Conservation (phyloP, 148 eudicot genomes). For the Hydrangea macrophylla region DNA sequence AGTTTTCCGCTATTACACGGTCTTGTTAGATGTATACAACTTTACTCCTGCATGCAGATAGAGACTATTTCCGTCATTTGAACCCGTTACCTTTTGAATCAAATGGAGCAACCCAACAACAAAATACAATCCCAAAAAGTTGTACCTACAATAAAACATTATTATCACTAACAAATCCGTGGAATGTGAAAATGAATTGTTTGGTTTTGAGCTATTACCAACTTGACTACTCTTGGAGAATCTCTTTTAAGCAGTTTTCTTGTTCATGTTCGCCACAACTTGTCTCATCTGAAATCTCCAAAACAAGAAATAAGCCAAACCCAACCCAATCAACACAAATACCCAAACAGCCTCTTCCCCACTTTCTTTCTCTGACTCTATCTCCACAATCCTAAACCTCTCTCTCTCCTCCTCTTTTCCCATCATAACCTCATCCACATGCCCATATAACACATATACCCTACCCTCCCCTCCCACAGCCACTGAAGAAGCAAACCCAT, state of each 20-base stretch:
- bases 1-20: no score
- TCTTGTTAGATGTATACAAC: no score
- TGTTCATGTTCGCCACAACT: slow-evolving; percentile 56
- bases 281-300: slow-evolving; percentile 87
- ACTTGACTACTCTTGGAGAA: no score
- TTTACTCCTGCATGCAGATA: no score
- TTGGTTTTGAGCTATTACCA: no score
- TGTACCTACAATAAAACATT: no score
- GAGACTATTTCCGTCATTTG: no score
- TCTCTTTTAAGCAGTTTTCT: slow-evolving; percentile 46
- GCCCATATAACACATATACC: slow-evolving; percentile 83
- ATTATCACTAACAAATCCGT: no score
- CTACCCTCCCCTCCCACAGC: slow-evolving; percentile 56
- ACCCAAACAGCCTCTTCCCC: slow-evolving; percentile 60
- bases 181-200: no score
- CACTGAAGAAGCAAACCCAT: slow-evolving; percentile 56
- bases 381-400: slow-evolving; percentile 64
- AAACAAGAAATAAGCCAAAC: slow-evolving; percentile 60
- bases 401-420: slow-evolving; percentile 51
- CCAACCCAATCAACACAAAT: slow-evolving; percentile 67
- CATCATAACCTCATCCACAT: slow-evolving; percentile 60
- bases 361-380: slow-evolving; percentile 43
- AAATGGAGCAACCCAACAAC: no score
- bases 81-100: no score
- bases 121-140: no score